These are phyloP conservation scores for Actinomortierella wolfii DNA, from an alignment of 371 early-diverging fungal genomes.

Conservation along the genomic window DNA sequence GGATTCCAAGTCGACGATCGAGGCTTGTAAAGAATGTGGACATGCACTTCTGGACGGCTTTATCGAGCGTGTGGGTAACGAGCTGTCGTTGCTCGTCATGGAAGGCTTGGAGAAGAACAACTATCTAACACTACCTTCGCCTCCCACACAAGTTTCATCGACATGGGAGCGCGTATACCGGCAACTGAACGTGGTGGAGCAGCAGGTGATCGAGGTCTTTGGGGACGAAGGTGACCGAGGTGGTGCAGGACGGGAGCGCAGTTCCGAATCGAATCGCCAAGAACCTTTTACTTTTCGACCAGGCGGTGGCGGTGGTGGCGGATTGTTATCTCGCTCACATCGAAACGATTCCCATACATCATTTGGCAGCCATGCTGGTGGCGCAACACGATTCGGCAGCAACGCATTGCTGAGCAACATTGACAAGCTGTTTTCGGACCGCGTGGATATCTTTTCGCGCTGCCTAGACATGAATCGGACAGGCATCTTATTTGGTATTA, in stretches of 20 bases:
- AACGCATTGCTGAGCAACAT: slow-evolving; percentile 63
- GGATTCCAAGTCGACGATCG: slow-evolving; percentile 30
- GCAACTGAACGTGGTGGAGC: slow-evolving; percentile 33
- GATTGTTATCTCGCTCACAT: slow-evolving; percentile 4
- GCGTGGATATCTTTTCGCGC: slow-evolving; percentile 62
- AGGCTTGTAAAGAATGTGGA: slow-evolving; percentile 30
- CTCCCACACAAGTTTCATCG: slow-evolving; percentile 24
- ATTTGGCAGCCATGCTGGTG: slow-evolving; percentile 16
- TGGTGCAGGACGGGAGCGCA: slow-evolving; percentile 21
- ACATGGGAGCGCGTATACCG: slow-evolving; percentile 31
- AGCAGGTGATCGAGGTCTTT: slow-evolving; percentile 27
- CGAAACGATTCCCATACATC: slow-evolving; percentile 36
- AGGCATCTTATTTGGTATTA: slow-evolving; percentile 56
- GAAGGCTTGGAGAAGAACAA: slow-evolving; percentile 13
- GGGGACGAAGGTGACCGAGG: slow-evolving; percentile 37
- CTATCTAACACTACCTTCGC: slow-evolving; percentile 14
- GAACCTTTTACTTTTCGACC: slow-evolving; percentile 20
- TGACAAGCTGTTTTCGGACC: slow-evolving; percentile 72
- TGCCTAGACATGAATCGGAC: slow-evolving; percentile 58
- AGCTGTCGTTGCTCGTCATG: slow-evolving; percentile 37
- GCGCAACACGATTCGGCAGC: slow-evolving; percentile 26
- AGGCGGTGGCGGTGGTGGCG: slow-evolving; percentile 11
- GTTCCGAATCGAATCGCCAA: slow-evolving; percentile 40
- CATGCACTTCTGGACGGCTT: slow-evolving; percentile 29
- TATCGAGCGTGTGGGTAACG: slow-evolving; percentile 33